Evolutionary conservation across 2,329 filamentous ascomycete genomes (phyloP).

Genomic region (Chaetomiaceae sp.): DNA sequence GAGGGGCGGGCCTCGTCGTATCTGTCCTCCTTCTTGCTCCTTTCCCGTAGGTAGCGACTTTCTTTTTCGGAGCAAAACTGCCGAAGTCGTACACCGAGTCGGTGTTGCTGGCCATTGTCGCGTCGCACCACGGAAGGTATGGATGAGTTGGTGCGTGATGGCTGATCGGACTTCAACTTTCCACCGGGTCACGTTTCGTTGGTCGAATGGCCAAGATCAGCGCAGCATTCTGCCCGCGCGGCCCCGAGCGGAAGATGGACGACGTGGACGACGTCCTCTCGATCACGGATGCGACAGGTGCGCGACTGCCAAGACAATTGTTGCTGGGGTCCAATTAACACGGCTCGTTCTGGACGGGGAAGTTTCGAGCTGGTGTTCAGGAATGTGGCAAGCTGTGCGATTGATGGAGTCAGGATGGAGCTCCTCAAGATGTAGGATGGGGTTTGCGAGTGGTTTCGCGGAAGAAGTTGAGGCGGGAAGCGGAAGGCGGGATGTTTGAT

Average conservation of each 20-base stretch:
- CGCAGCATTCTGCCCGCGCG: not conserved
- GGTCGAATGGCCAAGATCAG: not conserved
- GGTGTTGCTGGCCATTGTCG: constrained; percentile 18
- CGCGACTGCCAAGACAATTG: constrained; percentile 1
- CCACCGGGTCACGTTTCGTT: not conserved
- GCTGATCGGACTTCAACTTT: not conserved
- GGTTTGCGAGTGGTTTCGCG: not conserved
- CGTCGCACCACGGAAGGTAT: not conserved
- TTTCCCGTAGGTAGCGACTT: constrained; percentile 31
- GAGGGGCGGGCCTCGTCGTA: constrained; percentile 8
- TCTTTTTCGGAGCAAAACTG: constrained; percentile 27
- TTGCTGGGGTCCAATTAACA: not conserved
- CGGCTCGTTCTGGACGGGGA: not conserved
- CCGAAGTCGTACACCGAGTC: constrained; percentile 20
- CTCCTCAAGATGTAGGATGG: not conserved
- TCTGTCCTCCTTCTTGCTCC: constrained; percentile 23
- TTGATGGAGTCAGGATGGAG: not conserved
- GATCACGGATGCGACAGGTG: not conserved
- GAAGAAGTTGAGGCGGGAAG: too few relatives aligned
- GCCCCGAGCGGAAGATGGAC: not conserved
- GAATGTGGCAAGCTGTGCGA: not conserved
- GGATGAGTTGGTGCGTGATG: not conserved
- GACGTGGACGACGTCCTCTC: not conserved
- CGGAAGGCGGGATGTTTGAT: not conserved
- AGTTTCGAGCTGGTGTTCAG: not conserved